Percentiles rank a stretch among this genome's conserved stretches.
Evolutionary conservation across 768 basidiomycete species (phyloP).

Genomic region (Trametes punicea): DNA sequence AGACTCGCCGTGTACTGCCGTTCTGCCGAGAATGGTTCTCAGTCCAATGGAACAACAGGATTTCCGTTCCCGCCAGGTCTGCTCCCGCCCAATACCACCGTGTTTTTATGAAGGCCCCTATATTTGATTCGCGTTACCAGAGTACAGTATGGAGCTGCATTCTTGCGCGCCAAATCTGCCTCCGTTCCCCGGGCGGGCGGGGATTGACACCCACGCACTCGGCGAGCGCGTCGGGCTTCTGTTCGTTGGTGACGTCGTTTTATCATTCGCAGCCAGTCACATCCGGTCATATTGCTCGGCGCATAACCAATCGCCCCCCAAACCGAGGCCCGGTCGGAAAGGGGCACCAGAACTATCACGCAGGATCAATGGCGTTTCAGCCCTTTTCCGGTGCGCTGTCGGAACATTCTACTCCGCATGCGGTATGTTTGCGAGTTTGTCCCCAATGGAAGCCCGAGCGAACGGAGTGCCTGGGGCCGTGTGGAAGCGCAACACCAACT

Average conservation of each 20-base stretch:
- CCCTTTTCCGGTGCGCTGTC: slow-evolving; percentile 4
- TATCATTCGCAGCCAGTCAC: background rate
- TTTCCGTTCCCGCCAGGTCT: background rate
- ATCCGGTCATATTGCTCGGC: background rate
- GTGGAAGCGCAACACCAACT: slow-evolving; percentile 4
- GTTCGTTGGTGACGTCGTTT: background rate
- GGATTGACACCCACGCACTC: background rate
- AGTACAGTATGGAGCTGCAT: slow-evolving; percentile 14
- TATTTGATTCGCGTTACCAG: background rate
- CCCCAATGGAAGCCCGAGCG: slow-evolving; percentile 8
- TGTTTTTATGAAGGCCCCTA: background rate
- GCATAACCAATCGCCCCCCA: background rate
- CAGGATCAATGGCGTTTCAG: background rate
- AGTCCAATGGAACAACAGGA: background rate
- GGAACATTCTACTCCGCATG: slow-evolving; percentile 10
- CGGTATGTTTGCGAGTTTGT: background rate
- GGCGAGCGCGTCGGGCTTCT: background rate
- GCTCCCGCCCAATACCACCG: slow-evolving; percentile 1
- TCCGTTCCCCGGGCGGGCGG: slow-evolving; percentile 4
- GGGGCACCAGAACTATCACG: slow-evolving; percentile 5
- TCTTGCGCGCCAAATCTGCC: slow-evolving; percentile 3
- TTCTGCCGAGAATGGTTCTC: background rate
- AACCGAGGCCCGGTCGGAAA: background rate
- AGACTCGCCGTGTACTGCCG: too few relatives aligned
- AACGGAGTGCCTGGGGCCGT: slow-evolving; percentile 13